Percentiles rank a stretch among this genome's conserved stretches.
Evolutionary conservation across 495 filamentous ascomycete species (phyloP).

Genomic region (Trichocladium antarcticum): DNA sequence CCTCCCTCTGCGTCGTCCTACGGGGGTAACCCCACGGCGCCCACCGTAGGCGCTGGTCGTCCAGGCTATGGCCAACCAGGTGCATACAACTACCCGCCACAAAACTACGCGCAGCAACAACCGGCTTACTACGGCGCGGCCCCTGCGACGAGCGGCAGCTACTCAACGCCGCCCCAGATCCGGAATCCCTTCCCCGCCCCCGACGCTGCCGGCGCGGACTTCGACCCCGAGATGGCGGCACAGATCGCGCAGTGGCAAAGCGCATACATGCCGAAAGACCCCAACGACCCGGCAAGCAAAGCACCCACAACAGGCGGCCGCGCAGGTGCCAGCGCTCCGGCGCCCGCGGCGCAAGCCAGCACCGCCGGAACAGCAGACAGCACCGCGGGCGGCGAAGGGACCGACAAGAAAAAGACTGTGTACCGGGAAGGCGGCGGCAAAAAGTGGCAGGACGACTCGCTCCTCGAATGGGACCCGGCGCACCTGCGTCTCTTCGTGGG

Average conservation of each 20-base stretch:
- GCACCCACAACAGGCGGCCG: constrained; percentile 17
- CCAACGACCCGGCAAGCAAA: constrained; percentile 25
- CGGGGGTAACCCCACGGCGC: constrained; percentile 21
- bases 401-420: constrained; percentile 58
- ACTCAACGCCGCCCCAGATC: constrained; percentile 58
- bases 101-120: constrained; percentile 29
- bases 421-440: constrained; percentile 78
- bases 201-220: constrained; percentile 37
- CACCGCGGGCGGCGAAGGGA: constrained; percentile 13
- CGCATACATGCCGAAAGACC: constrained; percentile 60
- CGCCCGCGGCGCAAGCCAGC: constrained; percentile 25
- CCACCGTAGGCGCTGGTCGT: constrained; percentile 23
- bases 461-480: constrained; percentile 91
- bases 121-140: constrained; percentile 23
- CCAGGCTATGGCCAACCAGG: constrained; percentile 24
- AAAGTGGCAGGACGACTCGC: constrained; percentile 72
- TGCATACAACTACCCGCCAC: constrained; percentile 40
- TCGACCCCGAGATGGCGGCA: constrained; percentile 79
- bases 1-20: constrained; percentile 26
- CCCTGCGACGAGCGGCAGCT: constrained; percentile 25
- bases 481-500: constrained; percentile 94
- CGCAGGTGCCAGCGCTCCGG: constrained; percentile 5
- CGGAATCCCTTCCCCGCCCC: constrained; percentile 76
- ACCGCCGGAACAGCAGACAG: constrained; percentile 30
- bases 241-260: constrained; percentile 96